Percentiles rank a stretch among this genome's conserved stretches.
Conservation (phyloP, 345 rosid species). For the Heritiera littoralis region DNA sequence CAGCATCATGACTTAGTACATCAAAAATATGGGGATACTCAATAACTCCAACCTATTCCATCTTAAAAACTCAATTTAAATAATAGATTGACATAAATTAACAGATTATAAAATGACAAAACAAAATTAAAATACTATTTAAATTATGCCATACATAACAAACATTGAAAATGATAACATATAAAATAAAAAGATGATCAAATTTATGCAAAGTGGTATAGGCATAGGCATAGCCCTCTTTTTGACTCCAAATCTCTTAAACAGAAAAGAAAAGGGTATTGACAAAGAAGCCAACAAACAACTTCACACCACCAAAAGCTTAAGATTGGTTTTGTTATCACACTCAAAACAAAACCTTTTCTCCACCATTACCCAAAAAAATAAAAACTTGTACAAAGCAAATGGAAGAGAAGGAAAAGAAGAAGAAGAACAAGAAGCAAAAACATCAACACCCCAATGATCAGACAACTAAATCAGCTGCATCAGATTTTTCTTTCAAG, state of each 20-base stretch:
- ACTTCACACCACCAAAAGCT: slow-evolving; percentile 16
- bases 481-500: slow-evolving; percentile 75
- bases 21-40: slow-evolving; percentile 8
- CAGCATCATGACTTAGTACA: slow-evolving; percentile 14
- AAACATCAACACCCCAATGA: slow-evolving; percentile 66
- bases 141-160: background rate
- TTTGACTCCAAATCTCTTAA: slow-evolving; percentile 1
- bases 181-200: background rate
- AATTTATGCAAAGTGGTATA: slow-evolving; percentile 13
- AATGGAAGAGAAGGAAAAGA: slow-evolving; percentile 67
- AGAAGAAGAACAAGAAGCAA: slow-evolving; percentile 66
- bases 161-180: background rate
- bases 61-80: slow-evolving; percentile 4
- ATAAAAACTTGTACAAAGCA: background rate
- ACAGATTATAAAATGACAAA: background rate
- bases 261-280: background rate
- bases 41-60: slow-evolving; percentile 16
- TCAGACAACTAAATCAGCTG: slow-evolving; percentile 38
- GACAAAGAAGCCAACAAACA: background rate
- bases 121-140: background rate
- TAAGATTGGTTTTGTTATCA: slow-evolving; percentile 16
- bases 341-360: background rate
- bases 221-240: background rate
- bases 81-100: background rate
- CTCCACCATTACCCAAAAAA: background rate